Percentiles rank a stretch among this genome's conserved stretches.
These are phyloP conservation scores for Carallia pectinifolia DNA, from an alignment of 345 rosid genomes.

Conservation along the genomic window DNA sequence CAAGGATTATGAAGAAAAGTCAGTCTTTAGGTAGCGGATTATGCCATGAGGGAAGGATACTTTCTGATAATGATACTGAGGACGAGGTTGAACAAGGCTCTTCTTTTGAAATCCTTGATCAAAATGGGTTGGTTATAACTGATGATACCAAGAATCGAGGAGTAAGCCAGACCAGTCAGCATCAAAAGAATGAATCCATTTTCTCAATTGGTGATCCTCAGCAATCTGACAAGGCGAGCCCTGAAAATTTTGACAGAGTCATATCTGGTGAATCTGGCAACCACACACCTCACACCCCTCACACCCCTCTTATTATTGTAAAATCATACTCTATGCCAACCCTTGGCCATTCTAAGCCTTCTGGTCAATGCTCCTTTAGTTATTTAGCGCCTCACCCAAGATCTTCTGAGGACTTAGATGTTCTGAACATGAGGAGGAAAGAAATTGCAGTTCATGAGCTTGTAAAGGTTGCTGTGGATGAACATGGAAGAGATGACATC, in stretches of 20 bases:
- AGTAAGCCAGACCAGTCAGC: conserved; percentile 27
- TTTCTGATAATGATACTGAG: conserved; percentile 36
- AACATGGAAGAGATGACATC: conserved; percentile 35
- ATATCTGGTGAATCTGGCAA: conserved; percentile 31
- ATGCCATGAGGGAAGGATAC: conserved; percentile 41
- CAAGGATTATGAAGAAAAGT: conserved; percentile 56
- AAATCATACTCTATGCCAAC: conserved; percentile 65
- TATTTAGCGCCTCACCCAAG: conserved; percentile 43
- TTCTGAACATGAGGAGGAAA: conserved; percentile 33
- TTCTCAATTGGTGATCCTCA: conserved; percentile 64
- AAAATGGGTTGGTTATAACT: conserved; percentile 23
- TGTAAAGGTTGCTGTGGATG: conserved; percentile 26
- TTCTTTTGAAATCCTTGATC: conserved; percentile 52
- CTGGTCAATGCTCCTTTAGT: conserved; percentile 33
- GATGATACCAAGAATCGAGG: conserved; percentile 33
- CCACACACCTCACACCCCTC: conserved; percentile 6
- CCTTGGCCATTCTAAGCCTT: conserved; percentile 27
- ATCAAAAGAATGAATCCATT: conserved; percentile 41
- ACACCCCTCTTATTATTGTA: conserved; percentile 29
- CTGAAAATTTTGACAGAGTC: conserved; percentile 37
- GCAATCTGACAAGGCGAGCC: conserved; percentile 46
- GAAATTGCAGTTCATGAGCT: conserved; percentile 39
- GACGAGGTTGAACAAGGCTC: conserved; percentile 48
- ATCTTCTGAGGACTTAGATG: conserved; percentile 62
- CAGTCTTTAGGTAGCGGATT: conserved; percentile 65